Conservation (phyloP, 768 basidiomycete genomes). For the Panaeolus papilionaceus region DNA sequence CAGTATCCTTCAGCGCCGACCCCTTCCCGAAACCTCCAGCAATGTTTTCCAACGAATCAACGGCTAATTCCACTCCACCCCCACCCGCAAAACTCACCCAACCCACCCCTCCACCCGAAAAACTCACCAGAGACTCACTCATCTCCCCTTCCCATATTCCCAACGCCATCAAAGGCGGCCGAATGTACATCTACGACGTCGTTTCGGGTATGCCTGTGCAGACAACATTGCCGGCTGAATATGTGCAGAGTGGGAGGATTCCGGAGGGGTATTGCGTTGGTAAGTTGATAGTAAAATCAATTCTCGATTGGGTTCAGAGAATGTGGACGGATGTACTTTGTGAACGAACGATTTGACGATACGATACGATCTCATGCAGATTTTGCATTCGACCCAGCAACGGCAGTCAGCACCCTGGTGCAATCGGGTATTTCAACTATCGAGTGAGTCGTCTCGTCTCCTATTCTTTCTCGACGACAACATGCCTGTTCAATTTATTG, state of each 20-base stretch:
- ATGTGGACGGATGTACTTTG: too few relatives aligned
- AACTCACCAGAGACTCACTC: neutral
- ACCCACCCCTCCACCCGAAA: neutral
- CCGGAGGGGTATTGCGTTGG: slow-evolving; percentile 1
- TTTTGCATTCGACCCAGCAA: neutral
- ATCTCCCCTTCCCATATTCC: neutral
- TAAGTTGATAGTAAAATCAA: neutral
- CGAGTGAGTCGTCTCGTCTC: neutral
- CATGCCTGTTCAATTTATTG: neutral
- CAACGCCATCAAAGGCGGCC: neutral
- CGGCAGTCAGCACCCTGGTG: neutral
- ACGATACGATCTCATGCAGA: neutral
- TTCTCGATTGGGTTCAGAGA: too few relatives aligned
- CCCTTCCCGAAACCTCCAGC: too few relatives aligned
- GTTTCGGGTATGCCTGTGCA: neutral
- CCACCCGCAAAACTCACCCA: neutral
- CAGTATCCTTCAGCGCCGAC: too few relatives aligned
- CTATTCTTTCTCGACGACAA: too few relatives aligned
- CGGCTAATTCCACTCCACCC: neutral
- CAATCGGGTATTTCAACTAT: neutral
- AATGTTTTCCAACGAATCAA: neutral
- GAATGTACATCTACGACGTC: neutral
- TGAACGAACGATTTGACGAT: too few relatives aligned
- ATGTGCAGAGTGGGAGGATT: neutral
- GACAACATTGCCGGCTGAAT: neutral